phyloP scores from a whole-genome alignment of 2,329 filamentous ascomycete species.

The Tolypocladium ovalisporum region DNA sequence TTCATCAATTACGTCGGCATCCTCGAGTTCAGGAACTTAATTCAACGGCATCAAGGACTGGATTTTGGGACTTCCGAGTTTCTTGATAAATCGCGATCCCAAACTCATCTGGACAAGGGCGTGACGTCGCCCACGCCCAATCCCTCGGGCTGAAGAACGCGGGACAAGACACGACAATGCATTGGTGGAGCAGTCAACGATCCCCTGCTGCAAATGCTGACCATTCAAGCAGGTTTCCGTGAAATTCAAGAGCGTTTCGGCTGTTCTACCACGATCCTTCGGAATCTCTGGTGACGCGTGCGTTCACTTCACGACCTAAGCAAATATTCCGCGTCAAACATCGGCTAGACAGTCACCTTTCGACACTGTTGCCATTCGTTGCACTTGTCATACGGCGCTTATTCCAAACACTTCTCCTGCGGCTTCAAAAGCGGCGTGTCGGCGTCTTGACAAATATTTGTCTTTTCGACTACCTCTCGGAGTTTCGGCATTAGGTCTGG shows the following conservation, averaged over 20 bases:
- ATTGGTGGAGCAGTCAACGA: not conserved
- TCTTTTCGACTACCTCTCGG: conserved; percentile 25
- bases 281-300: conserved; percentile 27
- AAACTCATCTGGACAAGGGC: no score
- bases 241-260: conserved; percentile 28
- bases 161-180: not conserved
- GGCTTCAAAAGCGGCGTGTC: conserved; percentile 24
- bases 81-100: no score
- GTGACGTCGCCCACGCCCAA: not conserved
- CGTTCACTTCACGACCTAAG: conserved; percentile 15
- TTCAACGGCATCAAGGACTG: no score
- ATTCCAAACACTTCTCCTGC: conserved; percentile 20
- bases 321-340: conserved; percentile 13
- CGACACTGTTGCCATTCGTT: conserved; percentile 6
- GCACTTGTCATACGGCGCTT: conserved; percentile 7
- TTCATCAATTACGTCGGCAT: no score
- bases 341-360: conserved; percentile 12
- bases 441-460: conserved; percentile 26
- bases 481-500: conserved; percentile 25
- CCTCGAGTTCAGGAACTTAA: no score
- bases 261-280: conserved; percentile 28
- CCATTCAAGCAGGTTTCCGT: conserved; percentile 23
- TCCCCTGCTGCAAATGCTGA: conserved; percentile 9
- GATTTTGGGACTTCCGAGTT: no score
- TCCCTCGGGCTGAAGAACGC: not conserved